phyloP scores from a whole-genome alignment of 2,329 filamentous ascomycete species.

The Colletotrichum salicis region DNA sequence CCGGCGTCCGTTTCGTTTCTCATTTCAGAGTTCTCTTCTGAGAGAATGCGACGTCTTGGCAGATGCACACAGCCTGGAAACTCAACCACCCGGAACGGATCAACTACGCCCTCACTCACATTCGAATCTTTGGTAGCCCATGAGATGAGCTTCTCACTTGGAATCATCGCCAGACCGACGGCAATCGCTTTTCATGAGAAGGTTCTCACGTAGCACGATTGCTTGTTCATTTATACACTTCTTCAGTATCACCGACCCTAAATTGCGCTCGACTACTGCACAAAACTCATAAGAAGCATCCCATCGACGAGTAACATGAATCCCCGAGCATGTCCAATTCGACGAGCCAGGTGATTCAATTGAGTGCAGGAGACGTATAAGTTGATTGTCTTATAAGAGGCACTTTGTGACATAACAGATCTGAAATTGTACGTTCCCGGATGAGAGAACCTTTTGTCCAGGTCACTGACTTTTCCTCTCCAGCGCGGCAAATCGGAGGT shows the following conservation, averaged over 20 bases:
- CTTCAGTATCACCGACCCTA: neutral
- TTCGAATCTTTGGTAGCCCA: neutral
- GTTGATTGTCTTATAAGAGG: neutral
- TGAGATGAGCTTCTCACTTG: neutral
- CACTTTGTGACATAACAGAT: neutral
- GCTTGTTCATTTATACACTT: neutral
- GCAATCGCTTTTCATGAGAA: neutral
- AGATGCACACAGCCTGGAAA: neutral
- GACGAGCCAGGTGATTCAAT: neutral
- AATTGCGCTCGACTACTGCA: neutral
- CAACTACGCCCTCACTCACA: neutral
- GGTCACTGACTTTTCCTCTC: slow-evolving; percentile 13
- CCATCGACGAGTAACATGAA: neutral
- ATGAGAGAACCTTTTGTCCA: neutral
- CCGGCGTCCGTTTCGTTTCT: neutral
- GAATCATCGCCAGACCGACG: neutral
- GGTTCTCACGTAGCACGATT: neutral
- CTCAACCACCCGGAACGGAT: neutral
- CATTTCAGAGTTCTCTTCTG: slow-evolving; percentile 5
- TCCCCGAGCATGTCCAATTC: neutral
- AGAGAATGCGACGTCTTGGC: slow-evolving; percentile 29
- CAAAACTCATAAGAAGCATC: neutral
- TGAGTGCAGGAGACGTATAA: neutral
- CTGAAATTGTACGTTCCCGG: slow-evolving; percentile 3
- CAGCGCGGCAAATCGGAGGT: neutral